A percentile compares a stretch with the other conserved stretches of the same genome.
phyloP scores from a whole-genome alignment of 1,139 yeast genomes.

The Yarrowia galli region DNA sequence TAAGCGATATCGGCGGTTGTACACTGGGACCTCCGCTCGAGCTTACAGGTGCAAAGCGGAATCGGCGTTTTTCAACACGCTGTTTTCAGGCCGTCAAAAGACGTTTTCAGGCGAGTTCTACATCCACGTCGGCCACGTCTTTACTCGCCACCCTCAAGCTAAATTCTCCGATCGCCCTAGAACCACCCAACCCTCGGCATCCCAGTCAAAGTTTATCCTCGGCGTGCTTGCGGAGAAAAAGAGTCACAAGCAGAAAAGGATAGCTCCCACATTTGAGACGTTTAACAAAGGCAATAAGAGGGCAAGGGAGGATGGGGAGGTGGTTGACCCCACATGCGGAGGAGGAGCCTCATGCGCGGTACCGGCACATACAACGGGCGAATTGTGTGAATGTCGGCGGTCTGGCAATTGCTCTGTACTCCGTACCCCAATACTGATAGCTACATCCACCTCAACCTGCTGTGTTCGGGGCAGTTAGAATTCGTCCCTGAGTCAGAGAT shows the following conservation, averaged over 20 bases:
- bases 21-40: neutral
- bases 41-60: neutral
- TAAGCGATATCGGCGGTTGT: conserved; percentile 35
- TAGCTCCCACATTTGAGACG: conserved; percentile 19
- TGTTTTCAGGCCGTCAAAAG: neutral
- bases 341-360: no score
- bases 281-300: conserved; percentile 24
- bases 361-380: neutral
- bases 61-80: neutral
- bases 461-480: conserved; percentile 21
- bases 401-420: neutral
- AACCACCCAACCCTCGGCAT: conserved; percentile 30
- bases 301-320: neutral
- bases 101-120: neutral
- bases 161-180: conserved; percentile 30
- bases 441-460: neutral
- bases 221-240: conserved; percentile 38
- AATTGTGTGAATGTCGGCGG: neutral
- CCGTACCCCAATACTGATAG: neutral
- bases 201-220: conserved; percentile 21
- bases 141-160: neutral
- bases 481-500: conserved; percentile 34
- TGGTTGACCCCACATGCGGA: conserved; percentile 10
- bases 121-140: neutral
- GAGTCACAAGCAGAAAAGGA: conserved; percentile 25